Base-by-base conservation (phyloP, 257 asterid genomes). In the Scutellaria baicalensis region DNA sequence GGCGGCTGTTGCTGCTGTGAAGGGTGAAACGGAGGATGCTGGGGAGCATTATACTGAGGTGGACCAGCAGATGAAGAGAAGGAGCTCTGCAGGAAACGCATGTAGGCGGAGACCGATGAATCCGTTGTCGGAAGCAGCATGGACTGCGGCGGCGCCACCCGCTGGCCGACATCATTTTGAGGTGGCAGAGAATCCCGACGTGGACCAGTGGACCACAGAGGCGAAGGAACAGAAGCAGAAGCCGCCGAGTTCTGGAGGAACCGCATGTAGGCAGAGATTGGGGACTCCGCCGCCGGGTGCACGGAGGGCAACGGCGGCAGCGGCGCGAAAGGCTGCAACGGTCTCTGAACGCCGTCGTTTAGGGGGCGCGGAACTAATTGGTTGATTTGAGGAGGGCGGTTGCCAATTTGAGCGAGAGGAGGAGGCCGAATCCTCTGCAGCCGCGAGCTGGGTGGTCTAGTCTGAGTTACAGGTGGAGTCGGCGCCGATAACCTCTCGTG, bases 341-440 rank as follows among this genome's bases (percentile, higher is more conserved):
- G 48, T 13, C 88, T 86, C 61, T 81, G 91, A 66, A 78, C 76
- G 52, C 52, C 71, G 65, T 50, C 72, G 52, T 59, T 45, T 16
- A 39, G 70, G 40, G 47, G 79, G 23, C 67, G 77, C 72, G 8
- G 80, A n/a, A 60, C 9, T 40, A 64, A 14, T 61, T 68, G 77
- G 20, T 21, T 40, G 13, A 77, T 59, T 42, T 78, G 80, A 39
- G 83, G 80, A 1, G 91, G 95, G 6, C 83, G 89, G 67, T 79
- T 89, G 67, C 69, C 72, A 67, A 91, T 84, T 68, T 89, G 96
- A 8, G 78, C 70, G 6, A 91, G 84, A 11, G 97, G 97, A 14
- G 97, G 96, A n/a, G 97, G 97, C 0, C 97, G 95, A 74, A 87
- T 91, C 83, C 90, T 83, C 88, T 91, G 96, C 10, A 91, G 81